Conservation (phyloP, 2,329 filamentous ascomycete genomes). For the Colletotrichum sp. region DNA sequence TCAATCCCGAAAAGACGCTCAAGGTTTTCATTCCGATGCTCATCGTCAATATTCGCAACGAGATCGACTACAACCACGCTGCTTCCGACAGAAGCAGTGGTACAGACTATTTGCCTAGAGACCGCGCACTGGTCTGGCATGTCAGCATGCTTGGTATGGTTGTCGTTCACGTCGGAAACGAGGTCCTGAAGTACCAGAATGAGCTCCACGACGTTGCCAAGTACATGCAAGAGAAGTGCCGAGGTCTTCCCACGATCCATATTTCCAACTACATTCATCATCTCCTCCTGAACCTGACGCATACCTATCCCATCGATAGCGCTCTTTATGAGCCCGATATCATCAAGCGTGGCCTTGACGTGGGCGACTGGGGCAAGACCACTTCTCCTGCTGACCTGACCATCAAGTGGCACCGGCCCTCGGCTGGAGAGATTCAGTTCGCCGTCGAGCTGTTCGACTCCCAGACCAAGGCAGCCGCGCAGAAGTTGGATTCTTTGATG, state of each 20-base stretch:
- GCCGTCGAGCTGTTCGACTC: conserved; percentile 88
- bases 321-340: conserved; percentile 84
- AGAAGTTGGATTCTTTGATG: conserved; percentile 79
- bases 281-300: conserved; percentile 89
- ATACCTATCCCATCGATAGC: conserved; percentile 92
- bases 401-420: conserved; percentile 91
- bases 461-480: conserved; percentile 78
- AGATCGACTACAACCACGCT: conserved; percentile 96
- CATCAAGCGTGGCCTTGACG: conserved; percentile 72
- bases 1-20: conserved; percentile 90
- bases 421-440: conserved; percentile 81
- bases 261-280: conserved; percentile 98
- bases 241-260: conserved; percentile 91
- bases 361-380: conserved; percentile 85
- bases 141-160: conserved; percentile 98
- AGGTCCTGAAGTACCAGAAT: conserved; percentile 86
- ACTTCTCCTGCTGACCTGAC: conserved; percentile 77
- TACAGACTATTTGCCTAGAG: conserved; percentile 89
- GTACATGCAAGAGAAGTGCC: conserved; percentile 97
- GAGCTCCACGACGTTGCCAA: conserved; percentile 90
- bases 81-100: conserved; percentile 94
- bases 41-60: conserved; percentile 88
- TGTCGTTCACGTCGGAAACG: conserved; percentile 91
- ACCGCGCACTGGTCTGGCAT: conserved; percentile 94
- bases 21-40: conserved; percentile 91